These are phyloP conservation scores for Cordyceps pruinosa DNA, from an alignment of 2,329 filamentous ascomycete species.

Conservation along the genomic window DNA sequence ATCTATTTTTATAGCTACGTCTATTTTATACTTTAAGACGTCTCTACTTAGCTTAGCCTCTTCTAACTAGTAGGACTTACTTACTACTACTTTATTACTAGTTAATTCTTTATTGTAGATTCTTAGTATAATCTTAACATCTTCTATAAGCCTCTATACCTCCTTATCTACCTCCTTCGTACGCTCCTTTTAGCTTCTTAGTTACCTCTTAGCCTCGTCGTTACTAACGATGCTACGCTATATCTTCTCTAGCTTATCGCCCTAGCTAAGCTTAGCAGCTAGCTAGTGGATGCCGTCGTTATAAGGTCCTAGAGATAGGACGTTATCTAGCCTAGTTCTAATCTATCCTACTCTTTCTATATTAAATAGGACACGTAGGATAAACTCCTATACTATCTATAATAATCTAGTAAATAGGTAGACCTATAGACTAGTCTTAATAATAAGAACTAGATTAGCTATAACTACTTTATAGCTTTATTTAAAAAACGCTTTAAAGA, in stretches of 20 bases:
- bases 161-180: slow-evolving; percentile 36
- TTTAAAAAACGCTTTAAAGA: slow-evolving; percentile 36
- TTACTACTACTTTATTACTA: slow-evolving; percentile 1
- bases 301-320: slow-evolving; percentile 74
- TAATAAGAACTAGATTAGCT: slow-evolving; percentile 74
- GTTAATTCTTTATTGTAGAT: slow-evolving; percentile 20
- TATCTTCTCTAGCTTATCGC: slow-evolving; percentile 67
- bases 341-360: slow-evolving; percentile 74
- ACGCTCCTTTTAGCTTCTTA: slow-evolving; percentile 24
- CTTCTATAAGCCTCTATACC: slow-evolving; percentile 32
- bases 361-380: slow-evolving; percentile 81
- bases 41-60: slow-evolving; percentile 25
- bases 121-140: slow-evolving; percentile 28
- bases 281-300: slow-evolving; percentile 74
- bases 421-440: slow-evolving; percentile 83
- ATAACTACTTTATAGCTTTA: slow-evolving; percentile 41
- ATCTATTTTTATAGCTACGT: background rate
- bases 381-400: slow-evolving; percentile 48
- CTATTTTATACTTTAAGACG: background rate
- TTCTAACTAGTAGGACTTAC: slow-evolving; percentile 7
- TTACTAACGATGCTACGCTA: slow-evolving; percentile 66
- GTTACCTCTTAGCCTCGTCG: slow-evolving; percentile 46
- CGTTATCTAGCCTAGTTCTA: slow-evolving; percentile 74
- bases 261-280: slow-evolving; percentile 77
- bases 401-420: slow-evolving; percentile 86